A percentile compares a stretch with the other conserved stretches of the same genome.
These are phyloP conservation scores for Tuber borchii DNA, from an alignment of 495 filamentous ascomycete species.

Conservation along the genomic window DNA sequence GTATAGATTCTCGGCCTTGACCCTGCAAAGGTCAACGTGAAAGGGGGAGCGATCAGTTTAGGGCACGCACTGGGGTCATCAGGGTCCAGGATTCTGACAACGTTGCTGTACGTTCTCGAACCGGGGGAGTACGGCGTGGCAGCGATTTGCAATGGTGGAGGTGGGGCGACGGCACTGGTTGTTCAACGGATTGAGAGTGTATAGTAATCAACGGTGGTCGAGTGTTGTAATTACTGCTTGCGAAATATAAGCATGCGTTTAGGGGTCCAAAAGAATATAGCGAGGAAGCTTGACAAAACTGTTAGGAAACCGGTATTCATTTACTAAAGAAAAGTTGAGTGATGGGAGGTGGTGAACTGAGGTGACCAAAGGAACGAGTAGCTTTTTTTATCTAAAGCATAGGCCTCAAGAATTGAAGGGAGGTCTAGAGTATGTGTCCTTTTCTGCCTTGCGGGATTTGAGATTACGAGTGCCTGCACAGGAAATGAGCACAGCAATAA, in stretches of 20 bases:
- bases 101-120: slow-evolving; percentile 81
- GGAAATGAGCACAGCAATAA: too few relatives aligned
- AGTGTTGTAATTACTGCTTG: neutral
- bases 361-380: neutral
- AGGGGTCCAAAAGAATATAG: neutral
- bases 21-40: slow-evolving; percentile 69
- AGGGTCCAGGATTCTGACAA: slow-evolving; percentile 84
- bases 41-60: slow-evolving; percentile 88
- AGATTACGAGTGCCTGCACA: too few relatives aligned
- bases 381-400: neutral
- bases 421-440: too few relatives aligned
- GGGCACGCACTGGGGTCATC: slow-evolving; percentile 93
- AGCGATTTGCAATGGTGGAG: slow-evolving; percentile 95
- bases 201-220: slow-evolving; percentile 27
- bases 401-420: neutral
- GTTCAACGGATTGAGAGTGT: slow-evolving; percentile 77
- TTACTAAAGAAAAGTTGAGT: neutral
- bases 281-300: neutral
- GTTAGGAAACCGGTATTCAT: neutral
- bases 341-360: neutral
- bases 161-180: slow-evolving; percentile 83
- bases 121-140: slow-evolving; percentile 89
- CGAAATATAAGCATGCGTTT: neutral
- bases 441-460: neutral
- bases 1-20: slow-evolving; percentile 69